These are phyloP conservation scores for Kappamyces sp. DNA, from an alignment of 192 early-diverging fungal genomes.

Conservation along the genomic window DNA sequence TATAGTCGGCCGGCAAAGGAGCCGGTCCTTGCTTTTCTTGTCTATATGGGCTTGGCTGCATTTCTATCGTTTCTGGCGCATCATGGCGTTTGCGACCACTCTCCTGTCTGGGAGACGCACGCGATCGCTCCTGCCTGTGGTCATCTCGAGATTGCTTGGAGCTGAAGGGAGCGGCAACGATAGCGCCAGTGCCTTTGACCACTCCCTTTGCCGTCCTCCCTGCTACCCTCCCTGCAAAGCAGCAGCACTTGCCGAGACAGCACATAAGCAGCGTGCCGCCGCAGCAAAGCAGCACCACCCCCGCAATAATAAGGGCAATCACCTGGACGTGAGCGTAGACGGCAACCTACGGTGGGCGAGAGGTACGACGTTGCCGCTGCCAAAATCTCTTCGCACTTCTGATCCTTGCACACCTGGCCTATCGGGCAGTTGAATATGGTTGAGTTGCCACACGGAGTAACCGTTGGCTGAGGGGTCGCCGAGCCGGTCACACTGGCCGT, in stretches of 20 bases:
- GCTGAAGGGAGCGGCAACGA: neutral
- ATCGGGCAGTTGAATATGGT: neutral
- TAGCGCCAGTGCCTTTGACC: neutral
- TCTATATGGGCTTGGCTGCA: neutral
- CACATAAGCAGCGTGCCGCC: conserved; percentile 2
- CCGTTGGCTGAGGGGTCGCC: no score
- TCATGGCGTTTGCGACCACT: neutral
- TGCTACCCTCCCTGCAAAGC: conserved; percentile 4
- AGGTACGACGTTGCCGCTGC: neutral
- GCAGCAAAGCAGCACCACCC: neutral
- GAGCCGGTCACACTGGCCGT: no score
- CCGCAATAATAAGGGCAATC: neutral
- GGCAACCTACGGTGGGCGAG: neutral
- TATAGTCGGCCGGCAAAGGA: neutral
- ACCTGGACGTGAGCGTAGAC: neutral
- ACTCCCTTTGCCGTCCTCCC: conserved; percentile 1
- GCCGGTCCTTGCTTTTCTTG: neutral
- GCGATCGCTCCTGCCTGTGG: conserved; percentile 1
- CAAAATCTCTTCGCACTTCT: neutral
- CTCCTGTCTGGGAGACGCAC: neutral
- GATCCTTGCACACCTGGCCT: neutral
- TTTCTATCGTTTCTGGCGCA: neutral
- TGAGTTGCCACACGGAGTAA: no score
- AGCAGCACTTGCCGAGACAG: conserved; percentile 6
- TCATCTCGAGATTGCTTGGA: neutral